phyloP scores from a whole-genome alignment of 139 green algal genomes.

The Chlorella vulgaris region DNA sequence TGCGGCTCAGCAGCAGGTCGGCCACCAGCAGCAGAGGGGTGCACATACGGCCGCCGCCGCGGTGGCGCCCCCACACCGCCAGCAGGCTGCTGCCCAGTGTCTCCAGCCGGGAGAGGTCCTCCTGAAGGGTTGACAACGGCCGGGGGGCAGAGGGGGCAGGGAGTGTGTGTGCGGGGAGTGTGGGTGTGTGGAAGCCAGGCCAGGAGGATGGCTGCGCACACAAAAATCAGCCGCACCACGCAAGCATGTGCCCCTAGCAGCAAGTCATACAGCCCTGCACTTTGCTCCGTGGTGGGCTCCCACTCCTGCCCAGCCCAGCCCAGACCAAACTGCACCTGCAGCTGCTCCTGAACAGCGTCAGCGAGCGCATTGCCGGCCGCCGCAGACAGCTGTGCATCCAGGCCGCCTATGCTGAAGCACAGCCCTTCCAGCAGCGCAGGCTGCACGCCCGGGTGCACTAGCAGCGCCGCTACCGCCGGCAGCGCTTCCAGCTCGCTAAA shows the following conservation, averaged over 20 bases:
- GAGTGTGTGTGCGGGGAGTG: too few species aligned
- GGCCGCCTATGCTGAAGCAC: conserved; percentile 77
- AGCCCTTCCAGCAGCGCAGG: conserved; percentile 75
- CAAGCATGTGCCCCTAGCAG: too few species aligned
- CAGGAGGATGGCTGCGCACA: too few species aligned
- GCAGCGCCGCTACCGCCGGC: conserved; percentile 39
- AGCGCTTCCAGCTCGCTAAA: conserved; percentile 48
- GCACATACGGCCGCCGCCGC: conserved; percentile 7
- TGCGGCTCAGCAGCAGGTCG: conserved; percentile 57
- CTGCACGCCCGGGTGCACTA: conserved; percentile 39
- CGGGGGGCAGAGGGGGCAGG: too few species aligned
- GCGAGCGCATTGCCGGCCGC: conserved; percentile 58
- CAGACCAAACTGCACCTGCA: not conserved
- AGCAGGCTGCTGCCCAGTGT: conserved; percentile 10
- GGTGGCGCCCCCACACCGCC: conserved; percentile 5
- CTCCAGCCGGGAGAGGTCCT: not conserved
- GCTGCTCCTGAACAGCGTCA: conserved; percentile 35
- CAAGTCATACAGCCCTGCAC: too few species aligned
- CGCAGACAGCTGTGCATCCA: conserved; percentile 72
- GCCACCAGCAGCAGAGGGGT: conserved; percentile 59
- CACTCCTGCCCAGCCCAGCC: not conserved
- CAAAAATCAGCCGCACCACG: too few species aligned
- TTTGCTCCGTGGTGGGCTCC: too few species aligned
- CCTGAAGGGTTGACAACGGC: not conserved
- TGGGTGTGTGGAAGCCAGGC: too few species aligned